These are phyloP conservation scores for Cucumis variabilis DNA, from an alignment of 331 rosid species.

Conservation along the genomic window DNA sequence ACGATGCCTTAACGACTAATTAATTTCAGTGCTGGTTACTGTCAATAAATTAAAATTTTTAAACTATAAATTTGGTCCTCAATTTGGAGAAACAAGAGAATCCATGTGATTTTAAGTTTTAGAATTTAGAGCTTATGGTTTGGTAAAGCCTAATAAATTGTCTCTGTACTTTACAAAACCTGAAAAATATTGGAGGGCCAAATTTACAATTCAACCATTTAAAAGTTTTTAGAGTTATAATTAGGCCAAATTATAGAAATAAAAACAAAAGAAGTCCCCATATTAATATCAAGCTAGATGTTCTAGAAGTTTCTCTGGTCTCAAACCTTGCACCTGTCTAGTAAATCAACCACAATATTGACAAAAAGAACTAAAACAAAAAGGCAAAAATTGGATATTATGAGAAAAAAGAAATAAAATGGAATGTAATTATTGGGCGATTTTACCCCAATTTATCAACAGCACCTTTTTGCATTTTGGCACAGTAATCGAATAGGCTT, in stretches of 20 bases:
- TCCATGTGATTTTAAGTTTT: too few relatives aligned
- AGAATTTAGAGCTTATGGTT: too few relatives aligned
- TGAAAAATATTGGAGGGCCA: too few relatives aligned
- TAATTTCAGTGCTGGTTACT: too few relatives aligned
- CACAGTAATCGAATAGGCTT: constrained; percentile 78
- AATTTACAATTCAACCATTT: too few relatives aligned
- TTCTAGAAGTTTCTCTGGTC: neutral
- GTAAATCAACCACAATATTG: neutral
- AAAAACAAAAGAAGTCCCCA: neutral
- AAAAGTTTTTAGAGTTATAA: neutral
- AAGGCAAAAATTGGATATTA: neutral
- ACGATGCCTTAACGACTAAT: too few relatives aligned
- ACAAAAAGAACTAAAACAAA: neutral
- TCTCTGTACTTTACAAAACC: too few relatives aligned
- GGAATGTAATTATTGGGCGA: neutral
- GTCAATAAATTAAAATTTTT: too few relatives aligned
- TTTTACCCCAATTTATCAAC: constrained; percentile 41
- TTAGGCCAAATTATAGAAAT: neutral
- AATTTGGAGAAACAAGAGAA: too few relatives aligned
- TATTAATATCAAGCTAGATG: neutral
- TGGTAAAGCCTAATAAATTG: too few relatives aligned
- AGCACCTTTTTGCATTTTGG: constrained; percentile 53
- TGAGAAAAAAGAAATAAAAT: neutral
- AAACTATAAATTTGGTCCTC: too few relatives aligned
- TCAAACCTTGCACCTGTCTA: neutral